phyloP scores from a whole-genome alignment of 441 rosid species.

The Gossypium lobatum region DNA sequence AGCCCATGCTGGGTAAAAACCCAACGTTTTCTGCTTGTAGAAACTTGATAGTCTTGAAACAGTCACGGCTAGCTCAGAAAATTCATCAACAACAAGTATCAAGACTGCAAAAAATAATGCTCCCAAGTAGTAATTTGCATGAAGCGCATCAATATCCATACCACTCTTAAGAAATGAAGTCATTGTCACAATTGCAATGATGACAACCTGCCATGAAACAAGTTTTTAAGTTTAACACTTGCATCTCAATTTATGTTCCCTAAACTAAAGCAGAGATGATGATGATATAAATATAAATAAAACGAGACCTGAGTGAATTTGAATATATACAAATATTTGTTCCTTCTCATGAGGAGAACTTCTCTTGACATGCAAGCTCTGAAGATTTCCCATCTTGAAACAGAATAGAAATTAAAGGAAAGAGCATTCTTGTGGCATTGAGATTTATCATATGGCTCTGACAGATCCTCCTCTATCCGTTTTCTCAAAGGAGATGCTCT shows the following conservation, averaged over 20 bases:
- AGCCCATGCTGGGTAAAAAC: conserved; percentile 57
- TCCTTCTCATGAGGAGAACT: conserved; percentile 47
- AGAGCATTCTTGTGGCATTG: conserved; percentile 35
- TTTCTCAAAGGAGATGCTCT: conserved; percentile 26
- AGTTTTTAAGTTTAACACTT: not conserved
- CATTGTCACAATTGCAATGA: conserved; percentile 39
- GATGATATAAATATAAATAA: not conserved
- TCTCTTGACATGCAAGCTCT: conserved; percentile 60
- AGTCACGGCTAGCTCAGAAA: conserved; percentile 41
- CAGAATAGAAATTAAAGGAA: conserved; percentile 27
- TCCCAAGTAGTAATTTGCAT: conserved; percentile 47
- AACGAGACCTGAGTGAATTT: conserved; percentile 36
- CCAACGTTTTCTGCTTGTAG: conserved; percentile 39
- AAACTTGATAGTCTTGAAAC: conserved; percentile 37
- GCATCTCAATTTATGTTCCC: not conserved
- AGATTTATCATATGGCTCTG: conserved; percentile 34
- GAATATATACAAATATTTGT: conserved; percentile 42
- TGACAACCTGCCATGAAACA: conserved; percentile 29
- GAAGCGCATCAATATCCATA: conserved; percentile 33
- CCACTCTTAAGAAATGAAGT: conserved; percentile 41
- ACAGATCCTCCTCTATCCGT: conserved; percentile 29
- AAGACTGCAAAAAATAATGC: conserved; percentile 35
- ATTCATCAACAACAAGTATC: conserved; percentile 36
- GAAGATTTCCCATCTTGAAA: conserved; percentile 47
- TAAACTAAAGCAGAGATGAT: not conserved